Evolutionary conservation across 2,329 filamentous ascomycete species (phyloP).

Genomic region (Epichloe gansuensis): DNA sequence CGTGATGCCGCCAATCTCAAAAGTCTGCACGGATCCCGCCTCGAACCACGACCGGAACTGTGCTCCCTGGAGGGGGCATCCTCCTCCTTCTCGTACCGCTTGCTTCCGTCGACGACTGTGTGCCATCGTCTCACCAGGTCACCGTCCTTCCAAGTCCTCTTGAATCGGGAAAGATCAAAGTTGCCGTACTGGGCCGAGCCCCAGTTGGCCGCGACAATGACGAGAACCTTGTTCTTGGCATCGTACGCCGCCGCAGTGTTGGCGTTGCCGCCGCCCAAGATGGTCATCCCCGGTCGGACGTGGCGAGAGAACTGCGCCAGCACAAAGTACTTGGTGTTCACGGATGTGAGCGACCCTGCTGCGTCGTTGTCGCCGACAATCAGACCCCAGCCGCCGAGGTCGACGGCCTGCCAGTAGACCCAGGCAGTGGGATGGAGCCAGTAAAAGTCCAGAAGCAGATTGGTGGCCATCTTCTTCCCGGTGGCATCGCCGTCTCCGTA

Average conservation of each 20-base stretch:
- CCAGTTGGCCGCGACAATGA: conserved; percentile 30
- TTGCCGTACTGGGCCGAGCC: conserved; percentile 23
- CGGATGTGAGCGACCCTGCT: conserved; percentile 15
- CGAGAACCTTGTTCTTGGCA: conserved; percentile 17
- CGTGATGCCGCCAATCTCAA: not conserved
- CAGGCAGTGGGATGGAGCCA: conserved; percentile 29
- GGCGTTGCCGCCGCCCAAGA: conserved; percentile 23
- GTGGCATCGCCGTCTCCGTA: conserved; percentile 30
- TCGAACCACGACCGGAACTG: conserved; percentile 3
- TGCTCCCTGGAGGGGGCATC: not conserved
- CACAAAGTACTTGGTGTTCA: conserved; percentile 27
- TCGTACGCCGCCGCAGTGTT: conserved; percentile 29
- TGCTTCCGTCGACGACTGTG: not conserved
- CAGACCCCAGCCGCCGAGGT: conserved; percentile 28
- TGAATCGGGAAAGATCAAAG: conserved; percentile 27
- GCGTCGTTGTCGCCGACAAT: conserved; percentile 26
- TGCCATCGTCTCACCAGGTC: not conserved
- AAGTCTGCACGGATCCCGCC: not conserved
- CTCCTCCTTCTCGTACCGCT: not conserved
- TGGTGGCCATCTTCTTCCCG: conserved; percentile 21
- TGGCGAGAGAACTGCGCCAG: conserved; percentile 31
- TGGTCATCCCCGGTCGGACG: conserved; percentile 27
- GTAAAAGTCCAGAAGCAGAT: conserved; percentile 27
- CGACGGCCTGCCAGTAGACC: conserved; percentile 33
- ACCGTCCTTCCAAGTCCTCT: not conserved